These are phyloP conservation scores for Podaxis rugospora DNA, from an alignment of 768 basidiomycete genomes.

Conservation along the genomic window DNA sequence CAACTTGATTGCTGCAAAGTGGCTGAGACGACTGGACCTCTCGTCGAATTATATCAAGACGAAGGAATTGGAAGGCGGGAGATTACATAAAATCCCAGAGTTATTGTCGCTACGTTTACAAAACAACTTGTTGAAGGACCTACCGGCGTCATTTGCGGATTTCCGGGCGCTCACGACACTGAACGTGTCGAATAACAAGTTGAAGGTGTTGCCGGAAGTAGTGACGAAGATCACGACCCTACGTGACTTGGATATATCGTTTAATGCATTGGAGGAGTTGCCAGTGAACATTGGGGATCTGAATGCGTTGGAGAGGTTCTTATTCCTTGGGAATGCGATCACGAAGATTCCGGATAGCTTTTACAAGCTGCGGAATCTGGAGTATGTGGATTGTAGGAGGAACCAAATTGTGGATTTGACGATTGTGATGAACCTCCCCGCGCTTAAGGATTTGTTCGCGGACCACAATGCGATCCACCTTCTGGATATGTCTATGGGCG, in stretches of 20 bases:
- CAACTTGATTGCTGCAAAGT: conserved; percentile 69
- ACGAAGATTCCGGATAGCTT: conserved; percentile 64
- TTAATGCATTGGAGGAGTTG: conserved; percentile 82
- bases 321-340: conserved; percentile 85
- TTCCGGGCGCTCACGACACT: conserved; percentile 68
- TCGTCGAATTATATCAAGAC: conserved; percentile 91
- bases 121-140: conserved; percentile 86
- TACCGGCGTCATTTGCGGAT: conserved; percentile 83
- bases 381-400: conserved; percentile 76
- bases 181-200: conserved; percentile 97
- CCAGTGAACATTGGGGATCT: conserved; percentile 78
- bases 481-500: conserved; percentile 73
- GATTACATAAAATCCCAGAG: conserved; percentile 69
- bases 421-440: conserved; percentile 63
- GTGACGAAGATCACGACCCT: conserved; percentile 73
- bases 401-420: conserved; percentile 80
- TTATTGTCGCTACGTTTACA: conserved; percentile 70
- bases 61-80: conserved; percentile 81
- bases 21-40: conserved; percentile 78
- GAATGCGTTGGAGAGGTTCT: conserved; percentile 60
- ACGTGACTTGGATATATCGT: conserved; percentile 87
- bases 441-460: conserved; percentile 62
- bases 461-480: conserved; percentile 83
- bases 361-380: conserved; percentile 51
- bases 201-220: conserved; percentile 67